Conservation (phyloP, 495 filamentous ascomycete species). For the Podospora appendiculata region DNA sequence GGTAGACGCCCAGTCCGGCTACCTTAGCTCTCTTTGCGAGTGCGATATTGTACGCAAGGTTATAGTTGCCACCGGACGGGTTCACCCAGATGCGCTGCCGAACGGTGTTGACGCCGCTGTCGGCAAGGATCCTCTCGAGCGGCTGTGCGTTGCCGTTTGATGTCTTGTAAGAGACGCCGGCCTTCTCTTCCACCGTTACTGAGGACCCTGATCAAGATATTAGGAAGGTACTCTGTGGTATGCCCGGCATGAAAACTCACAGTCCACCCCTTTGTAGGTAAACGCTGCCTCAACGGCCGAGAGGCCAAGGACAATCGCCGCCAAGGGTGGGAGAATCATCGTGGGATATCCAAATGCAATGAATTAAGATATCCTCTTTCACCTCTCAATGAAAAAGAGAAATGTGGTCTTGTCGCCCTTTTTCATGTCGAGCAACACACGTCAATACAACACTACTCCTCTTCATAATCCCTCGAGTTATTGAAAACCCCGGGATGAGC, state of each 20-base stretch:
- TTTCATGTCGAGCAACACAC: too few relatives aligned
- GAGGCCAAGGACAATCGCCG: constrained; percentile 11
- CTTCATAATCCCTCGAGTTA: not conserved
- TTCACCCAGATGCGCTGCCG: constrained; percentile 70
- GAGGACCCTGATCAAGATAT: constrained; percentile 38
- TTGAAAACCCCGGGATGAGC: constrained; percentile 2
- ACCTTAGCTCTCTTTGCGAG: constrained; percentile 57
- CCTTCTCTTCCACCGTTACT: constrained; percentile 53
- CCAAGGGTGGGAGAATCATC: constrained; percentile 12
- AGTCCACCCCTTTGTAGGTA: constrained; percentile 62
- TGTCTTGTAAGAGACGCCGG: constrained; percentile 54
- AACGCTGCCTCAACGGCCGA: constrained; percentile 35
- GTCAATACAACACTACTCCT: too few relatives aligned
- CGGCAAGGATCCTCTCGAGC: constrained; percentile 56
- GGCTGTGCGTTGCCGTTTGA: constrained; percentile 41
- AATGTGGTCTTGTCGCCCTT: too few relatives aligned
- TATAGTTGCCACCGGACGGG: constrained; percentile 55
- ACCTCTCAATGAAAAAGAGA: too few relatives aligned
- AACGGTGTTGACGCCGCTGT: constrained; percentile 60
- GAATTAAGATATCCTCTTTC: not conserved
- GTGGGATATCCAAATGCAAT: not conserved
- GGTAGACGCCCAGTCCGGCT: constrained; percentile 55
- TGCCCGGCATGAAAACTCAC: constrained; percentile 11
- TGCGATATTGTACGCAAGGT: constrained; percentile 60
- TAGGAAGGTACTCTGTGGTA: too few relatives aligned